These are phyloP conservation scores for Oropetium thomaeum DNA, from an alignment of 176 grass and related monocot species.

Conservation along the genomic window DNA sequence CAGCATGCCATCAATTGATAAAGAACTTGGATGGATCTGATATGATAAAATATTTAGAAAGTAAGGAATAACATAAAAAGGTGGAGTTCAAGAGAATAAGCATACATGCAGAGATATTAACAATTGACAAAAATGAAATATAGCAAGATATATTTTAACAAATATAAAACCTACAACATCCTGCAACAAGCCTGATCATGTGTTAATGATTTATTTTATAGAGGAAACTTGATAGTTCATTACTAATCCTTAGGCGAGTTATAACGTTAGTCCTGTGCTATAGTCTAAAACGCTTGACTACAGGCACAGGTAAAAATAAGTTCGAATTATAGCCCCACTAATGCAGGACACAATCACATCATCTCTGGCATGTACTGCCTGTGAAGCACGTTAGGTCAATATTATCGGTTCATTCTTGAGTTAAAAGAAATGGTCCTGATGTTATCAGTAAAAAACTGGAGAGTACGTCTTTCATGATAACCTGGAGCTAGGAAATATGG, in stretches of 20 bases:
- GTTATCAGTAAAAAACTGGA: too few relatives aligned
- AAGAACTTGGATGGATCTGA: conserved; percentile 87
- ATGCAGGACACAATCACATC: not conserved
- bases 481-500: not conserved
- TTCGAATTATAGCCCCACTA: not conserved
- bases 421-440: too few relatives aligned
- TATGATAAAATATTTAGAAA: conserved; percentile 22
- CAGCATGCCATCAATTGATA: conserved; percentile 81
- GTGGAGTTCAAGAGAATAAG: not conserved
- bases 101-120: not conserved
- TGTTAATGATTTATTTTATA: not conserved
- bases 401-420: too few relatives aligned
- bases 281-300: not conserved
- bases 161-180: not conserved
- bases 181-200: not conserved
- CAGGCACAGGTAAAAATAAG: not conserved
- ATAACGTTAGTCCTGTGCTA: not conserved
- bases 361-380: not conserved
- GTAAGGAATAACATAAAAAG: not conserved
- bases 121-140: not conserved
- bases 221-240: not conserved
- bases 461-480: not conserved
- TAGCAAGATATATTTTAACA: not conserved
- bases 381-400: not conserved
- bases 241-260: not conserved